These are phyloP conservation scores for Penicillium sp. DNA, from an alignment of 2,329 filamentous ascomycete genomes.

Conservation along the genomic window DNA sequence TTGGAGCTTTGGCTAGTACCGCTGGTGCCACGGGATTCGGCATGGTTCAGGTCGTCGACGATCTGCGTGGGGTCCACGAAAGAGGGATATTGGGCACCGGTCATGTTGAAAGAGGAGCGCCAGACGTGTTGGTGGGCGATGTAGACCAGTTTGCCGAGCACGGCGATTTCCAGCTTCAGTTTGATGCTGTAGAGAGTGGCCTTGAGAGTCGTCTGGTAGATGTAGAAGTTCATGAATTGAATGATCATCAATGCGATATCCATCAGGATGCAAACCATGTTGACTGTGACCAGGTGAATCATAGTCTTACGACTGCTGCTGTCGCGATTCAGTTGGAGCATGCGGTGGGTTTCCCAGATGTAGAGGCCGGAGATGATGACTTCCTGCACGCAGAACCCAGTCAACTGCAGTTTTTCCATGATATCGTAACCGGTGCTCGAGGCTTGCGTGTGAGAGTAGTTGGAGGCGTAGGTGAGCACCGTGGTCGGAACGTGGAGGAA, in stretches of 20 bases:
- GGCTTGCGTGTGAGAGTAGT: slow-evolving; percentile 14
- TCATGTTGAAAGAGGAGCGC: slow-evolving; percentile 11
- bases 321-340: slow-evolving; percentile 24
- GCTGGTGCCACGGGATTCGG: slow-evolving; percentile 10
- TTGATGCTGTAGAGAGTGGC: slow-evolving; percentile 30
- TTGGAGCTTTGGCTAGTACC: slow-evolving; percentile 14
- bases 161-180: slow-evolving; percentile 51
- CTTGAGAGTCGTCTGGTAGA: slow-evolving; percentile 38
- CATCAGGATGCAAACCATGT: slow-evolving; percentile 44
- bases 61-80: slow-evolving; percentile 20
- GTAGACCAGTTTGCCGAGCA: slow-evolving; percentile 45
- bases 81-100: slow-evolving; percentile 15
- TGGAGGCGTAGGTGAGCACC: slow-evolving; percentile 46
- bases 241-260: slow-evolving; percentile 42
- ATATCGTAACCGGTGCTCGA: slow-evolving; percentile 22
- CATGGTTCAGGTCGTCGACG: slow-evolving; percentile 12
- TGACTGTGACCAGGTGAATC: slow-evolving; percentile 51
- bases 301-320: slow-evolving; percentile 33
- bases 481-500: slow-evolving; percentile 49
- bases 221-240: slow-evolving; percentile 37
- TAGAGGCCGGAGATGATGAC: slow-evolving; percentile 45
- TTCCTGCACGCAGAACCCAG: slow-evolving; percentile 41
- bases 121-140: slow-evolving; percentile 27
- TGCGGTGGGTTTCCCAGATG: slow-evolving; percentile 47
- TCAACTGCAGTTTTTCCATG: slow-evolving; percentile 38